phyloP scores from a whole-genome alignment of 192 early-diverging fungal species.

The Linnemannia zychae region DNA sequence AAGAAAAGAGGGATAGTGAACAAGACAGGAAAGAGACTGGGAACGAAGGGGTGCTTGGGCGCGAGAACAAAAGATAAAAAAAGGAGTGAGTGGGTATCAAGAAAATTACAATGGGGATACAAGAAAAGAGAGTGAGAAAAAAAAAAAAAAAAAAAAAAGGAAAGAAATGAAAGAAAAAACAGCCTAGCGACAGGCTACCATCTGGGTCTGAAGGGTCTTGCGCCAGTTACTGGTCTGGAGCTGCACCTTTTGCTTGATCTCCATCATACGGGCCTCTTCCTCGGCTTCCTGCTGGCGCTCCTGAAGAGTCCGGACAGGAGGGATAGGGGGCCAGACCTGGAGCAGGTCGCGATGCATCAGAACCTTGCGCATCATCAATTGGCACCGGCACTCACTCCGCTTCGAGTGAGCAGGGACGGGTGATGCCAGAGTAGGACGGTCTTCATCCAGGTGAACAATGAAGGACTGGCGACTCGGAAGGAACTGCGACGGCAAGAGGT shows the following conservation, averaged over 20 bases:
- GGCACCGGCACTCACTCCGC: slow-evolving; percentile 45
- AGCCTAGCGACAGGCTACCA: slow-evolving; percentile 29
- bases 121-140: not conserved
- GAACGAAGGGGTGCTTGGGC: not conserved
- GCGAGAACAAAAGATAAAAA: not conserved
- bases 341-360: slow-evolving; percentile 43
- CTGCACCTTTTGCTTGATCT: slow-evolving; percentile 54
- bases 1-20: not conserved
- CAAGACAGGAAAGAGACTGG: not conserved
- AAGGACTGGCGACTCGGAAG: slow-evolving; percentile 44
- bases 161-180: not conserved
- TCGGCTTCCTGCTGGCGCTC: slow-evolving; percentile 42
- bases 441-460: slow-evolving; percentile 51
- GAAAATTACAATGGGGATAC: not conserved
- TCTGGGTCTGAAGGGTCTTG: slow-evolving; percentile 36
- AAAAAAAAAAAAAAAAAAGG: not conserved
- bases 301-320: slow-evolving; percentile 29
- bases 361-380: slow-evolving; percentile 55
- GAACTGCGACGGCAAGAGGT: slow-evolving; percentile 40
- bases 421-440: slow-evolving; percentile 44
- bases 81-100: not conserved
- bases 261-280: slow-evolving; percentile 45
- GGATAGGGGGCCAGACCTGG: slow-evolving; percentile 42
- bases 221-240: slow-evolving; percentile 46
- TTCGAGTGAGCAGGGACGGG: slow-evolving; percentile 36